Conservation (phyloP, 805 yeast genomes). For the Torulaspora delbrueckii region DNA sequence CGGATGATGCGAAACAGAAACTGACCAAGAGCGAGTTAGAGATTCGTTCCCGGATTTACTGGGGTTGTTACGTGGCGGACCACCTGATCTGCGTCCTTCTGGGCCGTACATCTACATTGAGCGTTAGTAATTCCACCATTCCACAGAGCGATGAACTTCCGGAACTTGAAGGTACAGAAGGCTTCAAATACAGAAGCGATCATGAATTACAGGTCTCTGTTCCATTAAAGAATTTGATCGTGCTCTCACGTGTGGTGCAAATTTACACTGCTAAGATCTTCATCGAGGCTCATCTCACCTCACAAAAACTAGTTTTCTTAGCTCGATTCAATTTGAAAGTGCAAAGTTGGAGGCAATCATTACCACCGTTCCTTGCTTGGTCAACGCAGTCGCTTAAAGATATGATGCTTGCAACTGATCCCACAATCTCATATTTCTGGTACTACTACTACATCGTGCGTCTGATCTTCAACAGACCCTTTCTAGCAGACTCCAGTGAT, state of each 20-base stretch:
- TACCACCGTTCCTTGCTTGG: slow-evolving; percentile 51
- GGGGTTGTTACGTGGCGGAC: slow-evolving; percentile 66
- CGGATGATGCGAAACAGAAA: slow-evolving; percentile 27
- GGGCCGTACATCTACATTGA: slow-evolving; percentile 54
- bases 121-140: slow-evolving; percentile 54
- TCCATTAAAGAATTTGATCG: slow-evolving; percentile 41
- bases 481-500: slow-evolving; percentile 41
- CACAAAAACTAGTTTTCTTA: slow-evolving; percentile 36
- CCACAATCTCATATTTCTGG: slow-evolving; percentile 48
- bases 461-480: slow-evolving; percentile 58
- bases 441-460: slow-evolving; percentile 55
- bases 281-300: slow-evolving; percentile 32
- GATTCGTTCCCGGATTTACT: slow-evolving; percentile 55
- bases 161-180: slow-evolving; percentile 58
- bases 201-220: slow-evolving; percentile 32
- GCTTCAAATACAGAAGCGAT: slow-evolving; percentile 41
- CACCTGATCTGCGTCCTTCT: slow-evolving; percentile 55
- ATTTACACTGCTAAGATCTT: slow-evolving; percentile 36
- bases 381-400: slow-evolving; percentile 37
- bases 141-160: slow-evolving; percentile 57
- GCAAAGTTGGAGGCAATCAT: slow-evolving; percentile 45
- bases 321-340: slow-evolving; percentile 46
- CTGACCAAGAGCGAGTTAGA: slow-evolving; percentile 49
- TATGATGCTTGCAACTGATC: slow-evolving; percentile 45
- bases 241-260: slow-evolving; percentile 39